Evolutionary conservation across 192 early-diverging fungal species (phyloP), one percentile per base, ranked within the genome.

Genomic region (Coemansia sp.): DNA sequence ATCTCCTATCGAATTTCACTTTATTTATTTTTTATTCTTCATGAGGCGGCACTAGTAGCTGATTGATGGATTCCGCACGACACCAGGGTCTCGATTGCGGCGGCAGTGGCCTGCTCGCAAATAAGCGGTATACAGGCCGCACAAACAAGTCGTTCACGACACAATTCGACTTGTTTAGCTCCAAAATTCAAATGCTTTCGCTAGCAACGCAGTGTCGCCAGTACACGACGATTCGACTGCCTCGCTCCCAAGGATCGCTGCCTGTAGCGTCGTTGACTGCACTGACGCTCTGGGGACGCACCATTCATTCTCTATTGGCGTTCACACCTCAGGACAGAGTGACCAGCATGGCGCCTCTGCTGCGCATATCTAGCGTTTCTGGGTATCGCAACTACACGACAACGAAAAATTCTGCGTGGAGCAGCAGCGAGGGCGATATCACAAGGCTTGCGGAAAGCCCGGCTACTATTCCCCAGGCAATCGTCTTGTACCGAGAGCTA

Each of bases 171-270:
- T 39, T 63, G 19, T 27, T 82, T 7, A 74, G 75, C 66, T 73
- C 70, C 11, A 67, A 73, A 14, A 73, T 82, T 24, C 79, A 76
- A 60, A 82, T 75, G 72, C 68, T 82, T 0, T 70, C 72, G 34
- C 63, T 82, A 24, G 74, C 74, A 35, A 60, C 72, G 13, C 67
- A 82, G 44, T 69, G 64, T 37, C 74, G 79, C 17, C 79, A 76
- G 39, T 70, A 66, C 60, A 77, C 68, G 1, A 82, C 69, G 4
- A 56, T 73, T 3, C 67, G 79, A 9, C 51, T 82, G 21, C 72
- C 74, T 6, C 65, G 59, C 24, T 64, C 64, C 14, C 78, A 75
- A 37, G 67, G 74, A 3, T 66, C 74, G 4, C 39, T 82, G 62
- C 75, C 79, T 6, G 79, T 77, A 16, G 72, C 63, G 6, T 48